Evolutionary conservation across 2,329 filamentous ascomycete genomes (phyloP), one percentile per base, ranked within the genome.

Genomic region (Curvularia lunata): DNA sequence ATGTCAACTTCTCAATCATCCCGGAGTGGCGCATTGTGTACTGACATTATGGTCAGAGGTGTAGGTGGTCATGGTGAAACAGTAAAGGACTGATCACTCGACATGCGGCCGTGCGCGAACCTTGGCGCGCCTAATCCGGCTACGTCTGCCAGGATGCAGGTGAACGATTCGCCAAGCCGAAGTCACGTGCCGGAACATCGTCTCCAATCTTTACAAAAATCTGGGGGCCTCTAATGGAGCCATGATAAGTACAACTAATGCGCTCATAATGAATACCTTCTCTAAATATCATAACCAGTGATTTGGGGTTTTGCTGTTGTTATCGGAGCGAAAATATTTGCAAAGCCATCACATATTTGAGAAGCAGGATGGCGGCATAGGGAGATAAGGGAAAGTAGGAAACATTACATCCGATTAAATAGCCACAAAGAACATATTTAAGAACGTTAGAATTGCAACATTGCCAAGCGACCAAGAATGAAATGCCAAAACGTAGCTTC

Each of bases 161-260:
- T 59, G 58, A 58, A 53, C 51, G 34, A 28, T 16, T 18, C 32
- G 50, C 53, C 57, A 60, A 60, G 56, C 57, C 13, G 25, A n/a
- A 12, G 23, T 56, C 56, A 59, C 58, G 54, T 60, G 54, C 21
- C 18, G 5, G 8, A 37, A 38, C 30, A 37, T 18, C 16, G 12
- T 27, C 16, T 8, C 54, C 45, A 37, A 6, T 37, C 16, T n/a
- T n/a, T 18, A 37, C n/a, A 18, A 18, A n/a, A 37, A 18, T 18
- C 16, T 2, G 1, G 18, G 2, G 16, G 16, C 13, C 16, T 37
- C 6, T 18, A n/a, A 37, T n/a, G 5, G 16, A n/a, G 34, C 12
- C 10, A 32, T 16, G 30, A 37, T 13, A n/a, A n/a, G 3, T 37
- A 37, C 4, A 7, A 37, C 5, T 5, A 16, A 16, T 16, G 9